Evolutionary conservation across 345 rosid genomes (phyloP).

Genomic region (Geranium rotundifolium): DNA sequence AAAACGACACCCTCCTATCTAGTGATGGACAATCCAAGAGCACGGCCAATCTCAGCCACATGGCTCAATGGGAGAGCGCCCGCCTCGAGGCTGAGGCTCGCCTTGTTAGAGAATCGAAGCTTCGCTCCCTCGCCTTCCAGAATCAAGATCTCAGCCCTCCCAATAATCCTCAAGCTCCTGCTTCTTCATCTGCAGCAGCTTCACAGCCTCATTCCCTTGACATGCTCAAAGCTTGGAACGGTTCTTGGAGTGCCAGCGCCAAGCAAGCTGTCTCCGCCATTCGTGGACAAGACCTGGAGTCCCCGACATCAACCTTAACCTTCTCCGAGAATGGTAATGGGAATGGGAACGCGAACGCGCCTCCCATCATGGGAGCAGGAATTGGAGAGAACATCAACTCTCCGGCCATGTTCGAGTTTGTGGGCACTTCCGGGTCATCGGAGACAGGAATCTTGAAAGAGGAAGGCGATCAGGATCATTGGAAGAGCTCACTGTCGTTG

Average conservation of each 20-base stretch:
- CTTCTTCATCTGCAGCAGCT: slow-evolving; percentile 18
- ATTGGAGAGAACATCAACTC: slow-evolving; percentile 17
- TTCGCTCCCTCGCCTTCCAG: slow-evolving; percentile 47
- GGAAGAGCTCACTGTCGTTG: slow-evolving; percentile 26
- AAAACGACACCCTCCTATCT: slow-evolving; percentile 38
- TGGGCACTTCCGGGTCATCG: slow-evolving; percentile 39
- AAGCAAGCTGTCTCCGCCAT: too few relatives aligned
- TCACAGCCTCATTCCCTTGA: slow-evolving; percentile 11
- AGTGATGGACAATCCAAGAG: slow-evolving; percentile 49
- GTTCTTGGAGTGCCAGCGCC: too few relatives aligned
- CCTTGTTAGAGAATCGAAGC: slow-evolving; percentile 66
- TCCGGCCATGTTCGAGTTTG: slow-evolving; percentile 39
- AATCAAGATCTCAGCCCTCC: slow-evolving; percentile 9
- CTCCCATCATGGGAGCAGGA: slow-evolving; percentile 14
- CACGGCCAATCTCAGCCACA: slow-evolving; percentile 69
- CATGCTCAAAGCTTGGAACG: too few relatives aligned
- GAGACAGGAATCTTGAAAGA: slow-evolving; percentile 33
- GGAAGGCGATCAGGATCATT: slow-evolving; percentile 29
- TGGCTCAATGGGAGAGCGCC: slow-evolving; percentile 96
- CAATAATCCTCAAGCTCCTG: neutral
- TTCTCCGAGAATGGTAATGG: slow-evolving; percentile 30
- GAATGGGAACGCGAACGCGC: slow-evolving; percentile 11
- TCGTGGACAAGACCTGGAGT: neutral
- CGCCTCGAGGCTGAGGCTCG: slow-evolving; percentile 91
- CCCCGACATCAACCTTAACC: neutral